These are phyloP conservation scores for Xylariomycetidae sp. DNA, from an alignment of 2,329 filamentous ascomycete genomes.

Conservation along the genomic window DNA sequence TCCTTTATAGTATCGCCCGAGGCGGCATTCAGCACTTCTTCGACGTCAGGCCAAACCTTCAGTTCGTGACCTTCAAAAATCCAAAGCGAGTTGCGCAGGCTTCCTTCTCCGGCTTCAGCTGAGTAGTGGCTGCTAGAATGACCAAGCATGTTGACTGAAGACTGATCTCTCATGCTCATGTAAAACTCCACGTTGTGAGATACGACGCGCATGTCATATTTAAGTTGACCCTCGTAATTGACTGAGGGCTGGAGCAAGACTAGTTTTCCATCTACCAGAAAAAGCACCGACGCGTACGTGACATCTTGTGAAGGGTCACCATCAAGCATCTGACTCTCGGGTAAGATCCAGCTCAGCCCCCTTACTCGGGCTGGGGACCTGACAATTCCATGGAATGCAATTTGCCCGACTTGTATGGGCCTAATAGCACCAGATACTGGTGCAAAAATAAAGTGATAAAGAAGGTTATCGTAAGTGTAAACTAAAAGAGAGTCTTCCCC, in stretches of 20 bases:
- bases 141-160: conserved; percentile 33
- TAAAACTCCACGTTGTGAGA: conserved; percentile 97
- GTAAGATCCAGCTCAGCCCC: conserved; percentile 91
- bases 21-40: conserved; percentile 72
- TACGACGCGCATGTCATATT: conserved; percentile 97
- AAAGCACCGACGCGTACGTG: conserved; percentile 84
- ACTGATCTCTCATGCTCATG: conserved; percentile 84
- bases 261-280: conserved; percentile 95
- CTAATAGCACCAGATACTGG: conserved; percentile 64
- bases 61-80: conserved; percentile 85
- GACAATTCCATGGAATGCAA: conserved; percentile 94
- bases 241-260: conserved; percentile 85
- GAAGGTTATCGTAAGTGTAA: conserved; percentile 93
- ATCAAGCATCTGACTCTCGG: conserved; percentile 80
- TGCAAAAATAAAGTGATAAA: conserved; percentile 92
- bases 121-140: conserved; percentile 22
- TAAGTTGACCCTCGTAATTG: conserved; percentile 76
- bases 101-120: conserved; percentile 32
- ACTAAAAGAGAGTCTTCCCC: conserved; percentile 93
- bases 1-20: conserved; percentile 63
- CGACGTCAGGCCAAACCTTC: conserved; percentile 83
- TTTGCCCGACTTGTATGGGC: conserved; percentile 92
- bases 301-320: conserved; percentile 96
- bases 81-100: conserved; percentile 85
- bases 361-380: conserved; percentile 87